phyloP scores from a whole-genome alignment of 495 filamentous ascomycete species.

The Aspergillus affinis region DNA sequence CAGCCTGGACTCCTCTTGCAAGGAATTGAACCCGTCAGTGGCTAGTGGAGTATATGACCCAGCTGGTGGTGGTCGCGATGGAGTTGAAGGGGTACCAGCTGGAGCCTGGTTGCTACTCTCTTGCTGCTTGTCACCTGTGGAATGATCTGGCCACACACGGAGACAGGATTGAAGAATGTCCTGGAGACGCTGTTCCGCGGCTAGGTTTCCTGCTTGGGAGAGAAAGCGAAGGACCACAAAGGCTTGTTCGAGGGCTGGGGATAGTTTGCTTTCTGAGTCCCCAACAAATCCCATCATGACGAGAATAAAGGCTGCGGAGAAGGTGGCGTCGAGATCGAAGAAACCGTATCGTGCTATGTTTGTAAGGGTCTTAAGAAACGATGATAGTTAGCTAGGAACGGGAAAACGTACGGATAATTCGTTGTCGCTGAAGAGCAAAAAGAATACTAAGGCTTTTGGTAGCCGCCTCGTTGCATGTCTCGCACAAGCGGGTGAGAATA shows the following conservation, averaged over 20 bases:
- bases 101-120: neutral
- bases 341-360: constrained; percentile 24
- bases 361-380: neutral
- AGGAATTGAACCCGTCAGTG: neutral
- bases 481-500: constrained; percentile 18
- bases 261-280: constrained; percentile 10
- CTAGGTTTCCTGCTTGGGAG: constrained; percentile 19
- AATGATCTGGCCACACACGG: constrained; percentile 20
- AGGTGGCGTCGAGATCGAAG: constrained; percentile 27
- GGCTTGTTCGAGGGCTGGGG: constrained; percentile 18
- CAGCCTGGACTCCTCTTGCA: constrained; percentile 15
- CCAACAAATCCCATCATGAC: constrained; percentile 23
- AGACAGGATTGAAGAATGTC: constrained; percentile 24
- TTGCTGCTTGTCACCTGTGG: constrained; percentile 7
- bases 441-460: constrained; percentile 23
- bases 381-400: neutral
- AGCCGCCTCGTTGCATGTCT: constrained; percentile 26
- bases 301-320: constrained; percentile 27
- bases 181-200: constrained; percentile 22
- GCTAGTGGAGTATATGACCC: neutral
- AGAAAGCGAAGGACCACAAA: constrained; percentile 22
- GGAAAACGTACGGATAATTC: constrained; percentile 20
- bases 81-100: neutral
- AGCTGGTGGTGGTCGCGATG: neutral
- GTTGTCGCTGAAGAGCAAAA: constrained; percentile 18